phyloP scores from a whole-genome alignment of 192 early-diverging fungal genomes.

The Lunasporangiospora selenospora region DNA sequence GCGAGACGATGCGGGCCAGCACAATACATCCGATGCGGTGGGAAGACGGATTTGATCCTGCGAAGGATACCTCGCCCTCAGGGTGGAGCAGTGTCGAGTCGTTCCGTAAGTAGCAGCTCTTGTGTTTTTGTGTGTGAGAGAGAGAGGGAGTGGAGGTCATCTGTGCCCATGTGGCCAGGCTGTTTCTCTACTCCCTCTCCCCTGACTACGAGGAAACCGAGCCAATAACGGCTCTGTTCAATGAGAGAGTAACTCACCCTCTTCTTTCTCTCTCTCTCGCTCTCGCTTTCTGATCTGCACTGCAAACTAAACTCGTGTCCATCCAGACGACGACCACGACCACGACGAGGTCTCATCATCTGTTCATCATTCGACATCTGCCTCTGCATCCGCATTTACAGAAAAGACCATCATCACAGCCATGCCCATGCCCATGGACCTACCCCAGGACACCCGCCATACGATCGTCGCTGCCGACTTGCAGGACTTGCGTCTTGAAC shows the following conservation, averaged over 20 bases:
- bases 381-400: constrained; percentile 22
- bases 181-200: too few relatives aligned
- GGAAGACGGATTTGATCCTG: constrained; percentile 39
- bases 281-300: constrained; percentile 2
- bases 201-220: too few relatives aligned
- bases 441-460: too few relatives aligned
- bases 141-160: too few relatives aligned
- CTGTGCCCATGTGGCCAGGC: too few relatives aligned
- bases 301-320: too few relatives aligned
- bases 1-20: constrained; percentile 40
- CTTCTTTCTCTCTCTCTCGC: background rate
- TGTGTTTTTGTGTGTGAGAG: too few relatives aligned
- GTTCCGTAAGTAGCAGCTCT: too few relatives aligned
- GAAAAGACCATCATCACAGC: constrained; percentile 2
- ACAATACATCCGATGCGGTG: constrained; percentile 24
- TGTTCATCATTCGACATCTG: constrained; percentile 24
- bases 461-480: constrained; percentile 1
- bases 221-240: too few relatives aligned
- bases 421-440: background rate
- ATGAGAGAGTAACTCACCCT: background rate
- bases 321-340: constrained; percentile 30
- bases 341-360: too few relatives aligned
- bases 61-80: constrained; percentile 21
- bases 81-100: too few relatives aligned
- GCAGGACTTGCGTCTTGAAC: constrained; percentile 24